phyloP scores from a whole-genome alignment of 2,329 filamentous ascomycete species.

The Epichloe baconii region DNA sequence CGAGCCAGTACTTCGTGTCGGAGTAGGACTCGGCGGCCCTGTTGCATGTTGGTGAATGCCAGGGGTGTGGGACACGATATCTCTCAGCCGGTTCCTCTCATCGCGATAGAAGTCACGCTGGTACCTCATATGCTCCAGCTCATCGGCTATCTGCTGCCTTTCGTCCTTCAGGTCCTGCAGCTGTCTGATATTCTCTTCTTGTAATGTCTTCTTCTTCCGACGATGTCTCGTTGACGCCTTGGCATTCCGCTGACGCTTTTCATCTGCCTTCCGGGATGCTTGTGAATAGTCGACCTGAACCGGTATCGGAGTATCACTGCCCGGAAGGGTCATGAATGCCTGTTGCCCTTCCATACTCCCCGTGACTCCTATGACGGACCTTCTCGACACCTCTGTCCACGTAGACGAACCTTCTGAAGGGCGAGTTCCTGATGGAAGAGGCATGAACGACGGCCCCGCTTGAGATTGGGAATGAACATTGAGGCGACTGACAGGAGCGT shows the following conservation, averaged over 20 bases:
- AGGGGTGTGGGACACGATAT: conserved; percentile 49
- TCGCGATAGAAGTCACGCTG: conserved; percentile 61
- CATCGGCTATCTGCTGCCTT: conserved; percentile 48
- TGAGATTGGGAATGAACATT: conserved; percentile 12
- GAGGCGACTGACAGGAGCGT: conserved; percentile 9
- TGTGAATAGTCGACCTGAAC: conserved; percentile 70
- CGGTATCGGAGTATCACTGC: conserved; percentile 29
- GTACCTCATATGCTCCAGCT: conserved; percentile 39
- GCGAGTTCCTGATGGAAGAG: conserved; percentile 10
- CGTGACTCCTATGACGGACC: conserved; percentile 15
- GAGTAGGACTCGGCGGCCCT: conserved; percentile 37
- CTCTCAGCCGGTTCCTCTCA: conserved; percentile 59
- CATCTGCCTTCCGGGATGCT: conserved; percentile 69
- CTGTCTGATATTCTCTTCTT: conserved; percentile 56
- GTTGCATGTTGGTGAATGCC: conserved; percentile 40
- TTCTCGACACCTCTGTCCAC: conserved; percentile 22
- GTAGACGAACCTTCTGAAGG: conserved; percentile 12
- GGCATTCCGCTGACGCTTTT: conserved; percentile 76
- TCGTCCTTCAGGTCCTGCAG: conserved; percentile 58
- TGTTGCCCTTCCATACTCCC: conserved; percentile 22
- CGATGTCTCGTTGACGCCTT: conserved; percentile 75
- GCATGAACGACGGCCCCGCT: conserved; percentile 10
- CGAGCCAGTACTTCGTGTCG: conserved; percentile 22
- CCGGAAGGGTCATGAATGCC: conserved; percentile 25
- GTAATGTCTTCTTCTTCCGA: conserved; percentile 69